These are phyloP conservation scores for Cryptococcus maquisensis DNA, from an alignment of 1,284 basidiomycete genomes.

Conservation along the genomic window DNA sequence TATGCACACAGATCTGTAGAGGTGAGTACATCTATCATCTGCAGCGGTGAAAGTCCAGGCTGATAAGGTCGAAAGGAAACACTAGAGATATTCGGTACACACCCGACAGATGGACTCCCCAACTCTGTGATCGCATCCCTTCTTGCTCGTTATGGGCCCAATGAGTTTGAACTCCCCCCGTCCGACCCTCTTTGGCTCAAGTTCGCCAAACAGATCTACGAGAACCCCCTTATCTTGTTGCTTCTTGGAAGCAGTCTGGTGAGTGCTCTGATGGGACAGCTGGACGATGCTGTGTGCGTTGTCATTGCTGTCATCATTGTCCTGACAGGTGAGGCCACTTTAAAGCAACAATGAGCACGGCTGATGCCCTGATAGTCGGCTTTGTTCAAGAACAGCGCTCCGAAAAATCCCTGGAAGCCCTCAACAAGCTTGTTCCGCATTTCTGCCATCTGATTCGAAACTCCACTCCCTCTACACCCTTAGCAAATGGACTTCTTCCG, in stretches of 20 bases:
- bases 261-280: constrained; percentile 84
- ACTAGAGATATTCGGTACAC: constrained; percentile 57
- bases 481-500: constrained; percentile 92
- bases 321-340: constrained; percentile 64
- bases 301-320: constrained; percentile 91
- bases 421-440: constrained; percentile 78
- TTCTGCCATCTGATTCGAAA: constrained; percentile 89
- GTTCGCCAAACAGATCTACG: constrained; percentile 83
- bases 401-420: constrained; percentile 87
- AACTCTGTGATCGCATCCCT: constrained; percentile 63
- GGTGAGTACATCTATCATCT: constrained; percentile 17
- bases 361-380: constrained; percentile 62
- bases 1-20: constrained; percentile 43
- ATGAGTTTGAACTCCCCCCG: constrained; percentile 85
- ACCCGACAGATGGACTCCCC: constrained; percentile 60
- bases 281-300: constrained; percentile 91
- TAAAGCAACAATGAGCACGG: neutral
- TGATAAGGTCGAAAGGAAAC: constrained; percentile 54
- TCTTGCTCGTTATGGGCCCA: constrained; percentile 71
- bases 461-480: constrained; percentile 66
- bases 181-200: constrained; percentile 77
- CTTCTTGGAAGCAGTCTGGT: constrained; percentile 82
- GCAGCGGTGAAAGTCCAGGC: constrained; percentile 47
- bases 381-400: constrained; percentile 94
- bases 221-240: constrained; percentile 85